Conservation (phyloP, 2,329 filamentous ascomycete genomes). For the Aspergillus awamori region DNA sequence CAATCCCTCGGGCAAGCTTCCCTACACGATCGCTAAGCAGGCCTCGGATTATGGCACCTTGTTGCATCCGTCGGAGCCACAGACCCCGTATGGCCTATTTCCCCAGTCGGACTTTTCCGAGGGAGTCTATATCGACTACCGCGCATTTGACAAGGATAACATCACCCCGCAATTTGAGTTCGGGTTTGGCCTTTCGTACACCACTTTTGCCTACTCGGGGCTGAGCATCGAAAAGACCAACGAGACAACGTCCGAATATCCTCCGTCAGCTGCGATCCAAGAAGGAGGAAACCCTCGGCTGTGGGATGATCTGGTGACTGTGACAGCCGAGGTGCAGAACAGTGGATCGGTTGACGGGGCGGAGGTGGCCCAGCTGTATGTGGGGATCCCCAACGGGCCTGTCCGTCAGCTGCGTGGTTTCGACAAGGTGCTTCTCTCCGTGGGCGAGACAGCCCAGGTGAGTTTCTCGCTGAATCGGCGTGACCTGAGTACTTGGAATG, state of each 20-base stretch:
- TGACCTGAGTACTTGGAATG: constrained; percentile 36
- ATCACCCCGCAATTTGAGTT: constrained; percentile 44
- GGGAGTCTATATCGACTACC: constrained; percentile 58
- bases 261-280: constrained; percentile 44
- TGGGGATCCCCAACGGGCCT: constrained; percentile 42
- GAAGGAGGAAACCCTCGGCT: constrained; percentile 58
- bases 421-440: constrained; percentile 50
- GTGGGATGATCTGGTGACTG: constrained; percentile 53
- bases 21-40: constrained; percentile 63
- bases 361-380: constrained; percentile 59
- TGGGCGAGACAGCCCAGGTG: constrained; percentile 45
- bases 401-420: constrained; percentile 54
- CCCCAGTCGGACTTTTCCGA: constrained; percentile 51
- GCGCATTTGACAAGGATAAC: constrained; percentile 51
- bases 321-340: constrained; percentile 54
- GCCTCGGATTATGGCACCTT: constrained; percentile 57
- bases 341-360: constrained; percentile 51
- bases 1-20: constrained; percentile 61
- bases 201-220: constrained; percentile 25
- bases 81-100: constrained; percentile 22
- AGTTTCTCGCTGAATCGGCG: constrained; percentile 47
- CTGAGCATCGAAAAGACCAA: constrained; percentile 13
- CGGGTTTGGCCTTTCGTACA: constrained; percentile 40
- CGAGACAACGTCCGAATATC: constrained; percentile 13
- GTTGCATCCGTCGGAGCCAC: constrained; percentile 18